phyloP scores from a whole-genome alignment of 495 filamentous ascomycete genomes.

The Trichocladium uniseriatum region DNA sequence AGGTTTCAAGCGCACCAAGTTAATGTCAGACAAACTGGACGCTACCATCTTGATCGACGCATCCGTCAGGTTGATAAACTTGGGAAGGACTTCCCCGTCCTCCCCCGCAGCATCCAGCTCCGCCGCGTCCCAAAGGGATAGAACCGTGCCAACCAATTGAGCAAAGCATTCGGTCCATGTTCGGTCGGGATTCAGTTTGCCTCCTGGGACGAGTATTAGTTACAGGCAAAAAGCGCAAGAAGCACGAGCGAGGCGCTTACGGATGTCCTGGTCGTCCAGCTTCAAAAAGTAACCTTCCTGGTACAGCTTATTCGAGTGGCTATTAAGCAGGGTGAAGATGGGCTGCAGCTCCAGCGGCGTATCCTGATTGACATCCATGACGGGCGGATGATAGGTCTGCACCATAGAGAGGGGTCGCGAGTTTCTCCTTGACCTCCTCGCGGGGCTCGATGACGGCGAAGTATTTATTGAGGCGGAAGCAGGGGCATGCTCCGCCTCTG shows the following conservation, averaged over 20 bases:
- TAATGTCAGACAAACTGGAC: background rate
- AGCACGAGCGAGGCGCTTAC: slow-evolving; percentile 43
- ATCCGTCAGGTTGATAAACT: slow-evolving; percentile 95
- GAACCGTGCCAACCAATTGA: slow-evolving; percentile 85
- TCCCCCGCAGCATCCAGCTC: slow-evolving; percentile 82
- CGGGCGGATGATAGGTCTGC: slow-evolving; percentile 78
- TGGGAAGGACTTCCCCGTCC: slow-evolving; percentile 78
- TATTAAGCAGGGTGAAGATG: slow-evolving; percentile 90
- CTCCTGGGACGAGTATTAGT: slow-evolving; percentile 49
- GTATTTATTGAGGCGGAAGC: slow-evolving; percentile 17
- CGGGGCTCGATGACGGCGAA: slow-evolving; percentile 17
- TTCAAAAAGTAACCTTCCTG: slow-evolving; percentile 97
- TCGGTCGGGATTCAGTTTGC: slow-evolving; percentile 73
- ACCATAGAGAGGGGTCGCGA: slow-evolving; percentile 52
- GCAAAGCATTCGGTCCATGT: slow-evolving; percentile 97
- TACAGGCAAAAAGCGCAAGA: background rate
- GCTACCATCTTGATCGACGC: slow-evolving; percentile 92
- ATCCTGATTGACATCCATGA: slow-evolving; percentile 74
- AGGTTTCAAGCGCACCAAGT: background rate
- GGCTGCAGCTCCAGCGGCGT: slow-evolving; percentile 88
- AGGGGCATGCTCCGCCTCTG: slow-evolving; percentile 28
- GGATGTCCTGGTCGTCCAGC: slow-evolving; percentile 80
- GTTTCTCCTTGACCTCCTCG: slow-evolving; percentile 21
- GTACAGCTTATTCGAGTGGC: slow-evolving; percentile 91
- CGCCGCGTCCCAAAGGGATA: slow-evolving; percentile 92